Base-by-base conservation (phyloP, 2,329 filamentous ascomycete genomes). In the Fusarium continuum region DNA sequence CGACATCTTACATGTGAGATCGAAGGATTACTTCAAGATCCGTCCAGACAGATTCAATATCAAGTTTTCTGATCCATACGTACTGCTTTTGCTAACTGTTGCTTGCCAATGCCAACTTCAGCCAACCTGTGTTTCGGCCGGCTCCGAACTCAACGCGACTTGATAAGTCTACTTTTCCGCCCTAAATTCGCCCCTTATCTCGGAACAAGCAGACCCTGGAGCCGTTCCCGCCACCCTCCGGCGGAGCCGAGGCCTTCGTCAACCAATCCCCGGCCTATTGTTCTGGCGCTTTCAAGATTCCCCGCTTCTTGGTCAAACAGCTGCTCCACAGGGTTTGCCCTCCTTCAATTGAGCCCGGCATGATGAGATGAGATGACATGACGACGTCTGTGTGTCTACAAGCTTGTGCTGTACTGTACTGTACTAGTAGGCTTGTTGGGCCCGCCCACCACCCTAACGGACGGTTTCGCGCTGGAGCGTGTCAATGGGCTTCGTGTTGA, bases 201-300 rank as follows among this genome's bases (percentile, higher is more conserved):
- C 61, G 63, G 55, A 60, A 68, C 62, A 67, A 61, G 50, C 56
- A 70, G 61, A 43, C 64, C 67, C 65, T 68, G 67, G 36, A 48
- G 64, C 55, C 55, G 52, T 68, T 71, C 68, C 68, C 68, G 68
- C 68, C 68, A 70, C 68, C 57, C 66, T 61, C 66, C 64, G 61
- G 70, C 69, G 69, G 67, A 70, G 69, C 67, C 68, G 67, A 70
- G 65, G 64, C 51, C 58, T 48, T 65, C 60, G 46, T 47, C 63
- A 53, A 67, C 65, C 66, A 65, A 70, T 57, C 65, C 64, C 64
- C 32, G 32, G 46, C 51, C 47, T 29, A 59, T 53, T 56, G 28
- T 44, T 32, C 49, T 54, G 50, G 56, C 58, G 35, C 44, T 57
- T 59, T 57, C 35, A 63, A 29, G 40, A 67, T 58, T 47, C 67